Conservation (phyloP, 164 flowering plant species). For the Annona cherimola region DNA sequence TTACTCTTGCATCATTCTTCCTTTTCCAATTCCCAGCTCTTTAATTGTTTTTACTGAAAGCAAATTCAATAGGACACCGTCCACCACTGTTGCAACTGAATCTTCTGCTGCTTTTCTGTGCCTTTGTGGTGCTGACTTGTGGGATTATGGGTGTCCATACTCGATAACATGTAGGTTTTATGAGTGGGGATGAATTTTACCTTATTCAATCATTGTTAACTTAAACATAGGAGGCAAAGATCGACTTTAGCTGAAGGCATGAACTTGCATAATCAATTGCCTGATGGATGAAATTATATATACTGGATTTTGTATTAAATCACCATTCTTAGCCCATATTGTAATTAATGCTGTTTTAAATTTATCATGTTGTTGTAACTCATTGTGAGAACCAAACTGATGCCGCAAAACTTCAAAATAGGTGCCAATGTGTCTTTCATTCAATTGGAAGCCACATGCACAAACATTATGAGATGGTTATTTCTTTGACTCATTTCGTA, state of each 20-base stretch:
- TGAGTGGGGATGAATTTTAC: too few species aligned
- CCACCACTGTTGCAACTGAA: too few species aligned
- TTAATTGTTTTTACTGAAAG: too few species aligned
- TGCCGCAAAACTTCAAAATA: neutral
- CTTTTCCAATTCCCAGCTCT: too few species aligned
- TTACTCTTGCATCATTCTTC: neutral
- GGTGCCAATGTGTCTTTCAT: neutral
- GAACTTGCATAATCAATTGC: neutral
- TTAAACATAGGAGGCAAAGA: too few species aligned
- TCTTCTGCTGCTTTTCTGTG: neutral
- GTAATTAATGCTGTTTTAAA: neutral
- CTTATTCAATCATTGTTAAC: too few species aligned
- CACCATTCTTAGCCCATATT: neutral
- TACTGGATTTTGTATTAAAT: too few species aligned
- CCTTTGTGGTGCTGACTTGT: neutral
- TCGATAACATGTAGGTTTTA: too few species aligned
- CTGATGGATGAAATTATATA: neutral
- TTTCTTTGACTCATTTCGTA: neutral
- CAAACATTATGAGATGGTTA: neutral
- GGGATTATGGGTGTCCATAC: neutral
- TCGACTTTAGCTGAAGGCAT: neutral
- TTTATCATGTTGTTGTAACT: neutral
- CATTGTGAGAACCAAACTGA: neutral
- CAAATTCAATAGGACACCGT: too few species aligned
- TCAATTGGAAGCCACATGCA: neutral